Percentiles rank a stretch among this genome's conserved stretches.
These are phyloP conservation scores for Penicillium hesseltinei DNA, from an alignment of 2,329 filamentous ascomycete genomes.

Conservation along the genomic window DNA sequence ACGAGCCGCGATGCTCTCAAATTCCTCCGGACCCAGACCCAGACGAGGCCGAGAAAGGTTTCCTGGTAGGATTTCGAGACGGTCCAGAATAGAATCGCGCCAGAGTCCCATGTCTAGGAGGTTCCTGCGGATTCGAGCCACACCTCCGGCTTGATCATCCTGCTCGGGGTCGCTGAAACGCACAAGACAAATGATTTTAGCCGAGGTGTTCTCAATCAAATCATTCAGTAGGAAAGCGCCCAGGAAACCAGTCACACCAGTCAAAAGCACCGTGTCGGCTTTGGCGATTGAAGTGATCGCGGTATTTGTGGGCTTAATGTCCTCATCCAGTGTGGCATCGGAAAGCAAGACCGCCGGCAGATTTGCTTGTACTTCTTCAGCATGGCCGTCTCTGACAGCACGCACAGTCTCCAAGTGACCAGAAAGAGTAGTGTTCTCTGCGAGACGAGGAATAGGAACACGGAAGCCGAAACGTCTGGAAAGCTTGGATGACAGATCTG, in stretches of 20 bases:
- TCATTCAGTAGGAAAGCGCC: conserved; percentile 72
- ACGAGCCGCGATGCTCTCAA: conserved; percentile 62
- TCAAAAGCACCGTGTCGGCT: conserved; percentile 68
- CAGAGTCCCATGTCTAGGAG: conserved; percentile 75
- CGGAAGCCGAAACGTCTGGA: conserved; percentile 70
- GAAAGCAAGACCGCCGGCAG: conserved; percentile 66
- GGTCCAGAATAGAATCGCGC: conserved; percentile 73
- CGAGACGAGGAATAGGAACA: conserved; percentile 68
- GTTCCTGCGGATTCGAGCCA: conserved; percentile 71
- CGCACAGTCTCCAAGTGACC: conserved; percentile 72
- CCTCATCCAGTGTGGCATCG: conserved; percentile 66
- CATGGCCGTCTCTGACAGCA: conserved; percentile 68
- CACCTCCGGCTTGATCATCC: conserved; percentile 63
- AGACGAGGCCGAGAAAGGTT: conserved; percentile 68
- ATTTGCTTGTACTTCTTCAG: conserved; percentile 72
- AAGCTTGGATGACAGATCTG: conserved; percentile 69
- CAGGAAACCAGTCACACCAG: conserved; percentile 73
- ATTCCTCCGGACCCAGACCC: conserved; percentile 64
- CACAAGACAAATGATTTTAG: conserved; percentile 70
- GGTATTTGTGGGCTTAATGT: conserved; percentile 60
- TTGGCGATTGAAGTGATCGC: conserved; percentile 61
- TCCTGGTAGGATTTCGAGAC: conserved; percentile 71
- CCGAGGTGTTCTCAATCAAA: conserved; percentile 65
- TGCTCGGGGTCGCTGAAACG: conserved; percentile 67
- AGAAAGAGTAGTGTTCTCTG: conserved; percentile 67